Conservation (phyloP, 2,329 filamentous ascomycete genomes). For the Colletotrichum camelliae region DNA sequence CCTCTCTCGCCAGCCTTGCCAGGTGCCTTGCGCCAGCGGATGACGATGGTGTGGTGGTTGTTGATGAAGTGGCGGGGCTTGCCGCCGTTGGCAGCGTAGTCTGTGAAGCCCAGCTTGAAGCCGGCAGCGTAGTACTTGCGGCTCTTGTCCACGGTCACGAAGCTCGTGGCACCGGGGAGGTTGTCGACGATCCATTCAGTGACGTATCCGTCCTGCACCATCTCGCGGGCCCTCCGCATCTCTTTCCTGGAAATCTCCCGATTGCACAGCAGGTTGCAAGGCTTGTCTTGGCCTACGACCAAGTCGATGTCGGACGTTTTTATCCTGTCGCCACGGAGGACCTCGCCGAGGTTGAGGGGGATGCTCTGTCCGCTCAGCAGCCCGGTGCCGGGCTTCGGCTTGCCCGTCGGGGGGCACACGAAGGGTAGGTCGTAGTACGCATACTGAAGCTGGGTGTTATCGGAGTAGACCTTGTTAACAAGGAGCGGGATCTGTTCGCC, state of each 20-base stretch:
- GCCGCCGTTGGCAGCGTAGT: constrained; percentile 63
- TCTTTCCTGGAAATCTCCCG: constrained; percentile 68
- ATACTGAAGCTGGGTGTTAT: constrained; percentile 89
- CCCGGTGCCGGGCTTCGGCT: constrained; percentile 67
- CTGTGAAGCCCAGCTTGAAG: constrained; percentile 85
- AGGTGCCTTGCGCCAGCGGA: constrained; percentile 76
- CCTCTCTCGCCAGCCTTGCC: constrained; percentile 72
- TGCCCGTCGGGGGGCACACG: constrained; percentile 79
- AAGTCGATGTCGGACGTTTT: constrained; percentile 84
- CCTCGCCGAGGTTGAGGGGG: constrained; percentile 84
- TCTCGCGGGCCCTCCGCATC: constrained; percentile 69
- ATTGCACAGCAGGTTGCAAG: constrained; percentile 76
- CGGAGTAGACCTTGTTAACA: constrained; percentile 91
- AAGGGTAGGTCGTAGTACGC: constrained; percentile 90
- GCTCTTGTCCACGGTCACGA: constrained; percentile 83
- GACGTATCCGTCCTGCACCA: constrained; percentile 83
- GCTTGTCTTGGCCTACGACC: constrained; percentile 75
- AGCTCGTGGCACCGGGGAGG: constrained; percentile 85
- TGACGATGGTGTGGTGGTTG: constrained; percentile 87
- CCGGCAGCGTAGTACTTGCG: constrained; percentile 89
- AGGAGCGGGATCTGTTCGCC: constrained; percentile 82
- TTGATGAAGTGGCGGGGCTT: constrained; percentile 76
- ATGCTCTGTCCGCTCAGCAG: constrained; percentile 79
- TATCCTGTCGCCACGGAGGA: constrained; percentile 86
- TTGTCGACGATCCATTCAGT: constrained; percentile 95